Base-by-base conservation (phyloP, 2,329 filamentous ascomycete genomes). In the Teratosphaeria destructans region DNA sequence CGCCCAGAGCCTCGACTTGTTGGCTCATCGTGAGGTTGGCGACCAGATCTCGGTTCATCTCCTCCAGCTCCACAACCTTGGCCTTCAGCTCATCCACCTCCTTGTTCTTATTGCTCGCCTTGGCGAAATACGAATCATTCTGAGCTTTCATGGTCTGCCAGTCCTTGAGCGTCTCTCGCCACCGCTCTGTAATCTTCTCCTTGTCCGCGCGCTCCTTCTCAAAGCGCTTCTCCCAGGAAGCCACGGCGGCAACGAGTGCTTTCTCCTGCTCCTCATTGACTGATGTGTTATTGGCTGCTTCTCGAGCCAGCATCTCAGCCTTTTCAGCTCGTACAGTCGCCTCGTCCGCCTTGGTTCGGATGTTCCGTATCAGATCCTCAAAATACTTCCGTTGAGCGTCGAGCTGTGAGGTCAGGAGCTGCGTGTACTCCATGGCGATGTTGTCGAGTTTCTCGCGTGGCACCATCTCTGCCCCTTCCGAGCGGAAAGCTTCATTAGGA, bases 341-440 rank as follows among this genome's bases (percentile, higher is more conserved):
- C 68, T 87, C 84, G 1, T 86, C 82, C 0, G 92, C 92, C 76
- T 97, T 97, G 73, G 95, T 90, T 0, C 88, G 91, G 0, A 90
- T 90, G 63, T 95, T 90, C 68, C 86, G 87, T 57, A 99, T 82
- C 72, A 95, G 85, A 66, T 95, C 93, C 72, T 97, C 93, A 67
- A 95, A 99, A 74, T 97, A 99, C 0, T 89, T 81, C 10, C 94
- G 84, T 72, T 99, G 94, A 52, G 87, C 91, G 71, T 97, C 94
- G 2, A 99, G 84, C 70, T 99, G 94, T 61, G 87, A 92, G 3
- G 90, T 95, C 11, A 99, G 83, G 1, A 99, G 83, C 70, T 96
- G 92, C 0, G 93, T 94, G 73, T 97, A 99, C 75, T 99, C 94
- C 65, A 94, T 82, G 34, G 90, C 90, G 71, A 97, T 95, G 69